Percentiles rank a stretch among this genome's conserved stretches.
Evolutionary conservation across 768 basidiomycete species (phyloP).

Genomic region (Coprinopsis strossmayeri): DNA sequence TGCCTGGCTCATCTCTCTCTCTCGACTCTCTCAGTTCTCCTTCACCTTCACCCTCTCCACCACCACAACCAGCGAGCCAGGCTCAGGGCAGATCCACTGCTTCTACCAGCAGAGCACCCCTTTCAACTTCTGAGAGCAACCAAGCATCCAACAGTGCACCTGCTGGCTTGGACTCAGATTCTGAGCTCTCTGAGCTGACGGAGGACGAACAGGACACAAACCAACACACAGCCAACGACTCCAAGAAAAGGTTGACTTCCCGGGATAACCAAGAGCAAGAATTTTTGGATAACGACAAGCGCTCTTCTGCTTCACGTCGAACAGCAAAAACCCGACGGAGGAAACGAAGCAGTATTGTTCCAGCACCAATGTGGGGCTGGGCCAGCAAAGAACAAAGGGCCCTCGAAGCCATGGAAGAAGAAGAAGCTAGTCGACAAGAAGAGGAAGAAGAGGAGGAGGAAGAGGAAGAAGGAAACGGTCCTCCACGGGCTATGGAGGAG

Average conservation of each 20-base stretch:
- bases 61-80: slow-evolving; percentile 19
- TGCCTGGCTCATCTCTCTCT: slow-evolving; percentile 57
- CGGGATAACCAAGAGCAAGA: slow-evolving; percentile 19
- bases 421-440: slow-evolving; percentile 35
- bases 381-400: slow-evolving; percentile 41
- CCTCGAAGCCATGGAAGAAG: slow-evolving; percentile 33
- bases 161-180: slow-evolving; percentile 47
- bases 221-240: slow-evolving; percentile 16
- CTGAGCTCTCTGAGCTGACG: slow-evolving; percentile 79
- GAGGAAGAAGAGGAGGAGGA: slow-evolving; percentile 60
- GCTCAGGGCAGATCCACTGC: slow-evolving; percentile 17
- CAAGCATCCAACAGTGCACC: slow-evolving; percentile 13
- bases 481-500: slow-evolving; percentile 54
- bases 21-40: slow-evolving; percentile 63
- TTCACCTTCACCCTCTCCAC: slow-evolving; percentile 54
- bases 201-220: slow-evolving; percentile 66
- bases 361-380: slow-evolving; percentile 86
- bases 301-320: slow-evolving; percentile 11
- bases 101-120: slow-evolving; percentile 18
- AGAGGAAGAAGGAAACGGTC: slow-evolving; percentile 24
- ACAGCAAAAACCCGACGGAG: slow-evolving; percentile 23
- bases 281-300: slow-evolving; percentile 19
- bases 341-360: slow-evolving; percentile 64
- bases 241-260: slow-evolving; percentile 11
- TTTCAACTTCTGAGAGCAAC: slow-evolving; percentile 16